phyloP scores from a whole-genome alignment of 2,329 filamentous ascomycete species.

The Ascochyta clinopodiicola region DNA sequence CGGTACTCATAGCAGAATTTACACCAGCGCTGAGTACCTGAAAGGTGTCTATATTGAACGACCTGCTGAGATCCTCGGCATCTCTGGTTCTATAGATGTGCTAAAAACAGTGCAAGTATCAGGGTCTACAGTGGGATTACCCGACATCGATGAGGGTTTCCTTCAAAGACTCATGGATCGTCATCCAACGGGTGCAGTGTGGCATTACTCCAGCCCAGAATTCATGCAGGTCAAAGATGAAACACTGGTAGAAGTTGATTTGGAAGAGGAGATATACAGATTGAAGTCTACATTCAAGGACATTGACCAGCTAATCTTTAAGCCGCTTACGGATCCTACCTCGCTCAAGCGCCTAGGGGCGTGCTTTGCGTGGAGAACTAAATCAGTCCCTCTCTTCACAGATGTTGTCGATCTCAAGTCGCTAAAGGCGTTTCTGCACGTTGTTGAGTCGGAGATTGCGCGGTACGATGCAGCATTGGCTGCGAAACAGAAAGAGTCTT shows the following conservation, averaged over 20 bases:
- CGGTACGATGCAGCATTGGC: constrained; percentile 15
- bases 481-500: constrained; percentile 22
- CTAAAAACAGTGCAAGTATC: not conserved
- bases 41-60: constrained; percentile 3
- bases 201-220: constrained; percentile 11
- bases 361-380: constrained; percentile 24
- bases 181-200: constrained; percentile 20
- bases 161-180: constrained; percentile 23
- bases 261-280: constrained; percentile 13
- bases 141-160: constrained; percentile 20
- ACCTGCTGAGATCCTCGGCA: constrained; percentile 14
- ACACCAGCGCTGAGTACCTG: constrained; percentile 13
- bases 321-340: constrained; percentile 25
- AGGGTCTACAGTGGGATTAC: constrained; percentile 4
- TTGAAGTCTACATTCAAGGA: constrained; percentile 12
- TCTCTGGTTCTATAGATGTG: not conserved
- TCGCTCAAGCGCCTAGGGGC: constrained; percentile 24
- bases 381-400: constrained; percentile 17
- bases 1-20: constrained; percentile 1
- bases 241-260: constrained; percentile 10
- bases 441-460: constrained; percentile 20
- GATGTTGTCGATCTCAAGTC: constrained; percentile 19
- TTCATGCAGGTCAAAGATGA: constrained; percentile 12
- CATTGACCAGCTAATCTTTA: constrained; percentile 21
- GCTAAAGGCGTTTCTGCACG: constrained; percentile 21